Base-by-base conservation (phyloP, 1,284 basidiomycete genomes). In the Fistulinella cinereoalba region DNA sequence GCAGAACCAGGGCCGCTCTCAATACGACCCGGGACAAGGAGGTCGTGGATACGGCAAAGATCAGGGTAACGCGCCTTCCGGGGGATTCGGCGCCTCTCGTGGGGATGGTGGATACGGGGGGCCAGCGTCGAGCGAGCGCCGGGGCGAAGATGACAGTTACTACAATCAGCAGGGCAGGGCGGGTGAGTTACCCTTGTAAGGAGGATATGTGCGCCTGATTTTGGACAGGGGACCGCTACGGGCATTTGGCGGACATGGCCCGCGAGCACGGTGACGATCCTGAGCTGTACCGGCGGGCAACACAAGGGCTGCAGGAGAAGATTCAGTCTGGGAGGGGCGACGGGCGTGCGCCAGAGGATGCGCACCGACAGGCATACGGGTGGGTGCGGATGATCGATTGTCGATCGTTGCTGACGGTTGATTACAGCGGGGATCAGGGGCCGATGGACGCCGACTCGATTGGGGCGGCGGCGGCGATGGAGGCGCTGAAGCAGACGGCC, bases 301-400 rank as follows among this genome's bases (percentile, higher is more conserved):
- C 61, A 4, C 52, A 52, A 22, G 58, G 62, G 2, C 39, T 65
- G 36, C 50, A 61, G 0, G 53, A 54, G 19, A 57, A n/a, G 34
- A 52, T 57, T 23, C 51, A 62, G 34, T 37, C 49, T 3, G 25
- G 41, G 31, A 31, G 24, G 40, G 31, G 47, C 4, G 44, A 51
- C 6, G 44, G 46, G 0, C 32, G 49, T 29, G 58, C 58, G 40
- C 45, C 43, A 9, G 11, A 51, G 2, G 56, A 61, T 16, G 59
- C 63, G 11, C 65, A 65, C 23, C 48, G 42, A 6, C 66, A 66
- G 29, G 66, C 66, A 21, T 68, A 65, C 28, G 63, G 50, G 63
- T 68, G 37, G 48, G 66, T 49, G 10, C 12, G 13, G 8, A 19
- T 8, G 37, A 16, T 1, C 11, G 7, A 12, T 6, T 3, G 21